Base-by-base conservation (phyloP, 257 asterid species). In the Solanum chilense region DNA sequence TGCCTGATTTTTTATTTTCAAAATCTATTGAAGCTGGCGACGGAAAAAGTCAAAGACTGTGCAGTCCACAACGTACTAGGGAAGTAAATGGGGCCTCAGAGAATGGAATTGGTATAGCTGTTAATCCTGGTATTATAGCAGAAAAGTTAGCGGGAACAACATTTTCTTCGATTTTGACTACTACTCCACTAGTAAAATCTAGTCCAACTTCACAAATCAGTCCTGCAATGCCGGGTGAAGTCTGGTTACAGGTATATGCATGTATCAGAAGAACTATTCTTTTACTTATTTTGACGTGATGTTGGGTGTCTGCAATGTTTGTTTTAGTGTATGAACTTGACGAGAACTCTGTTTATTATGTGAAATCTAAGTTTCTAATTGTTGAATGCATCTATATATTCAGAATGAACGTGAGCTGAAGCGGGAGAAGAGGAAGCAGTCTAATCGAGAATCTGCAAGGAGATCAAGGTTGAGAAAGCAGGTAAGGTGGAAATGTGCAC, bases 361-460 rank as follows among this genome's bases (percentile, higher is more conserved):
- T 44, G 3, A 39, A 77, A 14, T 77, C 37, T 10, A 47, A 11
- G 85, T 47, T 47, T 80, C 44, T 47, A 16, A 2, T 80, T 47
- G 85, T 49, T 6, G 29, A 45, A 18, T 80, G 27, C 68, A 80
- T 21, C 78, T 31, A 39, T 62, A 73, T 87, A 37, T 87, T 81
- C 91, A 97, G 99, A 93, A 90, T 86, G 99, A 97, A 42, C 91
- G 95, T 25, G 99, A 97, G 89, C 90, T 93, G 73, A 97, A 96
- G 88, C 89, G 95, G 86, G 99, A 97, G 92, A 93, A 93, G 91
- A 94, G 99, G 94, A 97, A 97, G 88, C 99, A 97, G 87, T 96
- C 99, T 62, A 97, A 97, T 83, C 91, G 99, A 76, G 99, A 97
- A 92, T 97, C 99, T 82, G 99, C 99, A 16, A 92, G 99, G 90